phyloP scores from a whole-genome alignment of 306 rosid genomes.

The Cicer cuneatum region DNA sequence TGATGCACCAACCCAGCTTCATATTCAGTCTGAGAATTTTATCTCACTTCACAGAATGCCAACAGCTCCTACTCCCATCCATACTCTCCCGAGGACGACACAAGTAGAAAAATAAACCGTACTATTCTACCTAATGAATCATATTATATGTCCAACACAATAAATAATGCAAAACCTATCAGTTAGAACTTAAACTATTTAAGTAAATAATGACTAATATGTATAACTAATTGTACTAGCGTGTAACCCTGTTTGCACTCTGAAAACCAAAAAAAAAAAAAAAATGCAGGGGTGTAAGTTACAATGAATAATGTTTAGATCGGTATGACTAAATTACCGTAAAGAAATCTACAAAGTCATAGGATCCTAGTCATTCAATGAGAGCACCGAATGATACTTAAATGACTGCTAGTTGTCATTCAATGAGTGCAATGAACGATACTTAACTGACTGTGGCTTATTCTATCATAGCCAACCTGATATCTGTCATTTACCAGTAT shows the following conservation, averaged over 20 bases:
- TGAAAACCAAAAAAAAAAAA: slow-evolving; percentile 3
- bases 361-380: slow-evolving; percentile 40
- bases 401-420: slow-evolving; percentile 28
- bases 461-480: slow-evolving; percentile 24
- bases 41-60: background rate
- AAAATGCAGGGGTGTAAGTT: slow-evolving; percentile 9
- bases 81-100: background rate
- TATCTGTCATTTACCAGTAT: slow-evolving; percentile 48
- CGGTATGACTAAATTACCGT: slow-evolving; percentile 46
- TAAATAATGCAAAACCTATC: slow-evolving; percentile 4
- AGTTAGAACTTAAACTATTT: slow-evolving; percentile 24
- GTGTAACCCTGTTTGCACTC: slow-evolving; percentile 24
- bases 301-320: slow-evolving; percentile 45
- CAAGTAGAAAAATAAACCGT: background rate
- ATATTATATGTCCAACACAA: background rate
- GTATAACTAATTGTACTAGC: slow-evolving; percentile 20
- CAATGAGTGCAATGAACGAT: slow-evolving; percentile 29
- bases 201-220: background rate
- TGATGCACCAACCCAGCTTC: background rate
- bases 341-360: slow-evolving; percentile 42
- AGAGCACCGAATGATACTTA: slow-evolving; percentile 29
- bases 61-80: background rate
- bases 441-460: slow-evolving; percentile 27
- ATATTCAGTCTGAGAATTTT: background rate
- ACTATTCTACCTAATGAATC: background rate